These are phyloP conservation scores for Saturnispora serradocipensis DNA, from an alignment of 805 yeast genomes.

Conservation along the genomic window DNA sequence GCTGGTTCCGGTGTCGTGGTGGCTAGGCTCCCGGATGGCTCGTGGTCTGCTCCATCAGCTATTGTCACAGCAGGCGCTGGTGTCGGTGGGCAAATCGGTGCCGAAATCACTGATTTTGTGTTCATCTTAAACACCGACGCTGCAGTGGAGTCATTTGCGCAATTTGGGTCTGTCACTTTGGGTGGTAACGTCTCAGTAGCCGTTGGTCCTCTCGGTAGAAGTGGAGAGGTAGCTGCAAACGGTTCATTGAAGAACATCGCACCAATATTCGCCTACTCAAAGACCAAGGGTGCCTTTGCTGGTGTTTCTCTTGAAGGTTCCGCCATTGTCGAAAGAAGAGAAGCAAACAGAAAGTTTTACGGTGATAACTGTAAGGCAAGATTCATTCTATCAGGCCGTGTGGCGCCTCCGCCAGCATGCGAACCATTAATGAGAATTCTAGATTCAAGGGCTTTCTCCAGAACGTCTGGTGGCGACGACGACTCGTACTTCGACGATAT, in stretches of 20 bases:
- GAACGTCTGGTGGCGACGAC: slow-evolving; percentile 38
- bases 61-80: slow-evolving; percentile 97
- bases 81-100: slow-evolving; percentile 96
- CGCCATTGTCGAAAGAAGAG: slow-evolving; percentile 92
- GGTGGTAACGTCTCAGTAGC: slow-evolving; percentile 95
- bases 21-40: slow-evolving; percentile 87
- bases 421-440: slow-evolving; percentile 80
- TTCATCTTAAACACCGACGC: slow-evolving; percentile 78
- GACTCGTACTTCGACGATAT: slow-evolving; percentile 71
- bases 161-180: slow-evolving; percentile 84
- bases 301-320: slow-evolving; percentile 97
- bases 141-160: slow-evolving; percentile 91
- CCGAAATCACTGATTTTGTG: slow-evolving; percentile 92
- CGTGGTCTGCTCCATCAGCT: slow-evolving; percentile 97
- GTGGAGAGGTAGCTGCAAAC: slow-evolving; percentile 94
- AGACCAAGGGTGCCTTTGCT: slow-evolving; percentile 93
- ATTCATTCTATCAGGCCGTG: slow-evolving; percentile 71
- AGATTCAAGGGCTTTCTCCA: slow-evolving; percentile 72
- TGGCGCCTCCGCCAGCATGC: slow-evolving; percentile 88
- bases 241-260: slow-evolving; percentile 84
- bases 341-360: slow-evolving; percentile 91
- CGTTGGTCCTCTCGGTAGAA: slow-evolving; percentile 96
- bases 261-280: slow-evolving; percentile 87
- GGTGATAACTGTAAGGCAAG: slow-evolving; percentile 87
- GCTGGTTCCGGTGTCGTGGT: slow-evolving; percentile 97